These are phyloP conservation scores for Gnaphalium uliginosum DNA, from an alignment of 129 eudicot species.

Conservation along the genomic window DNA sequence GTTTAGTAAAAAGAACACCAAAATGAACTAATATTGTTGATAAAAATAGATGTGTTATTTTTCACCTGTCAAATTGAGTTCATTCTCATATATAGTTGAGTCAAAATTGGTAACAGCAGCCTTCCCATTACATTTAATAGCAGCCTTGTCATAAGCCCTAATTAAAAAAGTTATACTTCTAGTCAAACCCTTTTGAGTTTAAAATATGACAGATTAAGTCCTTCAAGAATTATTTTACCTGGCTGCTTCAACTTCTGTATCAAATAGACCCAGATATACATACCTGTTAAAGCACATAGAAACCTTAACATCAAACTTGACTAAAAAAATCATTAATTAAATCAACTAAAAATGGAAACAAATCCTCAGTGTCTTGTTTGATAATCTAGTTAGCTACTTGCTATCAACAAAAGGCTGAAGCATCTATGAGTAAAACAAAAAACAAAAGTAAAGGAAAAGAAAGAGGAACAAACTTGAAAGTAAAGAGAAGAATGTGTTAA, in stretches of 20 bases:
- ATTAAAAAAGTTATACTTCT: constrained; percentile 15
- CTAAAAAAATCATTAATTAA: constrained; percentile 15
- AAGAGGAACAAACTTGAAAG: constrained; percentile 33
- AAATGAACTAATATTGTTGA: not conserved
- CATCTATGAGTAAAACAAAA: constrained; percentile 34
- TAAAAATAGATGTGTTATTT: not conserved
- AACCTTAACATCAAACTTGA: constrained; percentile 36
- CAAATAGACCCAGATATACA: constrained; percentile 98
- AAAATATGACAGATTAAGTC: not conserved
- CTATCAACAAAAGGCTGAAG: constrained; percentile 35
- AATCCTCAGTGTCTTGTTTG: constrained; percentile 40
- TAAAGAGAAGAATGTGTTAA: constrained; percentile 39
- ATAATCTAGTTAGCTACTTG: constrained; percentile 17
- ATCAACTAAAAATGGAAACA: constrained; percentile 29
- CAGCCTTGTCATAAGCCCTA: constrained; percentile 95
- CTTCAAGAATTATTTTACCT: constrained; percentile 47
- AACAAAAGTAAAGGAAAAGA: constrained; percentile 25
- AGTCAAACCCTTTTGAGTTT: constrained; percentile 19
- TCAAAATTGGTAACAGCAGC: constrained; percentile 93
- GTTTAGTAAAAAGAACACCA: not conserved
- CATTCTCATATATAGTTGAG: constrained; percentile 73
- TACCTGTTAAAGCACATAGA: constrained; percentile 55
- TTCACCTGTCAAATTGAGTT: constrained; percentile 58
- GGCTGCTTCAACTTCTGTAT: constrained; percentile 98
- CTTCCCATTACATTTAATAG: constrained; percentile 88